Percentiles rank a stretch among this genome's conserved stretches.
Evolutionary conservation across 164 flowering plant genomes (phyloP).

Genomic region (Vitis labrusca): DNA sequence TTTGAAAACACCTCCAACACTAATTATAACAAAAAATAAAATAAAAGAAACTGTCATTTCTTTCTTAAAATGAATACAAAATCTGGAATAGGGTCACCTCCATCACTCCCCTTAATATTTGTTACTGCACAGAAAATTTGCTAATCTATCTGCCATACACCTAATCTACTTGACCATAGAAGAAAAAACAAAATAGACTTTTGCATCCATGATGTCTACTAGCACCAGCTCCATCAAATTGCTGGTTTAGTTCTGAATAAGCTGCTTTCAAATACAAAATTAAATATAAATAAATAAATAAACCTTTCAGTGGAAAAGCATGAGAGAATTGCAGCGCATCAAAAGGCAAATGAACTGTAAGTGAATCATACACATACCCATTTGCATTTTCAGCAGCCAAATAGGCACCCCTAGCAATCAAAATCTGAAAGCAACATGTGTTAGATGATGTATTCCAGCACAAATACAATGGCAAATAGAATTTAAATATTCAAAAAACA

Average conservation of each 20-base stretch:
- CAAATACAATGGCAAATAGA: background rate
- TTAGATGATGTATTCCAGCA: background rate
- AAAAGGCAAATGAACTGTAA: background rate
- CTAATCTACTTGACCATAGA: too few relatives aligned
- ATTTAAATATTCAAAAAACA: background rate
- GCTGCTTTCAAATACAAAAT: too few relatives aligned
- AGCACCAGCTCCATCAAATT: too few relatives aligned
- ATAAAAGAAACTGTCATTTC: too few relatives aligned
- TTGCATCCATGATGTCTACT: too few relatives aligned
- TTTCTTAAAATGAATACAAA: background rate
- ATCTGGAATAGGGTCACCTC: background rate
- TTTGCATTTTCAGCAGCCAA: conserved; percentile 73
- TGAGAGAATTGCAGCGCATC: background rate
- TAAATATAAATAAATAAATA: too few relatives aligned
- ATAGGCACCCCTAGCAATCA: conserved; percentile 79
- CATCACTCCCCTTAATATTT: too few relatives aligned
- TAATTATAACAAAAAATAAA: too few relatives aligned
- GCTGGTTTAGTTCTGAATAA: too few relatives aligned
- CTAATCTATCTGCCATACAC: too few relatives aligned
- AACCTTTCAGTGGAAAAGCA: background rate
- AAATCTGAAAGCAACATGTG: conserved; percentile 38
- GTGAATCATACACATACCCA: conserved; percentile 52
- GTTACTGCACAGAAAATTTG: too few relatives aligned
- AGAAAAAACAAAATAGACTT: too few relatives aligned
- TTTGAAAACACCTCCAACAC: background rate